Conservation (phyloP, 2,329 filamentous ascomycete genomes). For the Drechslera avenae region DNA sequence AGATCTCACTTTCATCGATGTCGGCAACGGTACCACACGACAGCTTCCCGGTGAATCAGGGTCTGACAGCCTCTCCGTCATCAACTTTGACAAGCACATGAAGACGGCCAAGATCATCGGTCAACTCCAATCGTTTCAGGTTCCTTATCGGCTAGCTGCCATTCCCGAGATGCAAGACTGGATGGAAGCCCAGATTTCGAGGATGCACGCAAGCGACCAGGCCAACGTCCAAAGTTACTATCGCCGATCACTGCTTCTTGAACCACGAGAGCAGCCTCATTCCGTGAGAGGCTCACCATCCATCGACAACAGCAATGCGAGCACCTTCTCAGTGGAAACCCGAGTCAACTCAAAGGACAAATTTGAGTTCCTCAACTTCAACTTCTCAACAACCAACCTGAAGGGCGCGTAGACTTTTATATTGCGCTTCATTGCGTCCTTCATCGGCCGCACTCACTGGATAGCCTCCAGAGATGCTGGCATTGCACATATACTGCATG, state of each 20-base stretch:
- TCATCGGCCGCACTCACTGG: constrained; percentile 15
- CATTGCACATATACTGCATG: constrained; percentile 15
- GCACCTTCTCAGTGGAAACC: constrained; percentile 35
- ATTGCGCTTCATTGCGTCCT: constrained; percentile 27
- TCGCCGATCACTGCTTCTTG: constrained; percentile 80
- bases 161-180: constrained; percentile 90
- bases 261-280: constrained; percentile 67
- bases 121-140: constrained; percentile 94
- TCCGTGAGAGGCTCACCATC: constrained; percentile 33
- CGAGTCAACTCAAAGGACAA: constrained; percentile 43
- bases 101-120: constrained; percentile 95
- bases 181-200: constrained; percentile 80
- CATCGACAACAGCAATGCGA: constrained; percentile 32
- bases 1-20: constrained; percentile 93
- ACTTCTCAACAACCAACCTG: constrained; percentile 40
- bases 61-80: constrained; percentile 73
- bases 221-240: constrained; percentile 72
- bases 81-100: constrained; percentile 98
- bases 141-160: constrained; percentile 82
- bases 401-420: constrained; percentile 39
- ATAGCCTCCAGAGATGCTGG: constrained; percentile 4
- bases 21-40: constrained; percentile 86
- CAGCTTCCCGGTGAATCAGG: constrained; percentile 66
- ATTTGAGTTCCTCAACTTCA: constrained; percentile 48
- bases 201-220: constrained; percentile 70